A percentile compares a stretch with the other conserved stretches of the same genome.
phyloP scores from a whole-genome alignment of 2,329 filamentous ascomycete genomes.

The Arthroderma sp. region DNA sequence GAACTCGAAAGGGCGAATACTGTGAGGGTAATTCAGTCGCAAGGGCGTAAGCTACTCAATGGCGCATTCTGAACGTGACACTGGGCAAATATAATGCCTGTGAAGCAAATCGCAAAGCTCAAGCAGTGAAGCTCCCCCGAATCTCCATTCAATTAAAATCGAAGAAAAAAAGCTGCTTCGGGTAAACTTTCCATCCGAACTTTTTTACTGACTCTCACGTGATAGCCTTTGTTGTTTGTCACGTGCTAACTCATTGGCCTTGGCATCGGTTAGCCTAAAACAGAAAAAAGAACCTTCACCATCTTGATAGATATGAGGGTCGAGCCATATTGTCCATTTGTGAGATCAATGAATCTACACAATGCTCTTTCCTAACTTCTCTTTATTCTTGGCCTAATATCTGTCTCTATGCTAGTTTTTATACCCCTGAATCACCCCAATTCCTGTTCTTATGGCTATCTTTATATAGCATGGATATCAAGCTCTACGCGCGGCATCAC shows the following conservation, averaged over 20 bases:
- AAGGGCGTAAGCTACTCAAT: not conserved
- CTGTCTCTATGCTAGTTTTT: too few species aligned
- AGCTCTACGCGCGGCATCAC: too few species aligned
- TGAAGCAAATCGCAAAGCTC: not conserved
- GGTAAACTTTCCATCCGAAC: constrained; percentile 3
- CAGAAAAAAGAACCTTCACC: too few species aligned
- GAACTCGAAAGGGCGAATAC: not conserved
- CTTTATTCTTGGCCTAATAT: too few species aligned
- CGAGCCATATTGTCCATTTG: too few species aligned
- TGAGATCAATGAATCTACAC: too few species aligned
- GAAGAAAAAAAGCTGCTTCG: constrained; percentile 4
- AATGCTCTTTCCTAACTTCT: too few species aligned
- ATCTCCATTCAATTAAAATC: not conserved
- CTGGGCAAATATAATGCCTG: not conserved
- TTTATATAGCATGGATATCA: too few species aligned
- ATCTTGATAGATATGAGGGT: too few species aligned
- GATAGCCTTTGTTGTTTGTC: not conserved
- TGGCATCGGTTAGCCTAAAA: not conserved
- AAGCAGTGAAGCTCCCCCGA: not conserved
- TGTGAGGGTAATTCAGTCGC: not conserved
- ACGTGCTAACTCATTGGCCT: not conserved
- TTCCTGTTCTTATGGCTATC: too few species aligned
- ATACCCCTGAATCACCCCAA: too few species aligned
- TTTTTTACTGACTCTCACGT: not conserved
- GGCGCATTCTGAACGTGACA: not conserved